Percentiles rank a stretch among this genome's conserved stretches.
Conservation (phyloP, 345 rosid genomes). For the Laguncularia racemosa region DNA sequence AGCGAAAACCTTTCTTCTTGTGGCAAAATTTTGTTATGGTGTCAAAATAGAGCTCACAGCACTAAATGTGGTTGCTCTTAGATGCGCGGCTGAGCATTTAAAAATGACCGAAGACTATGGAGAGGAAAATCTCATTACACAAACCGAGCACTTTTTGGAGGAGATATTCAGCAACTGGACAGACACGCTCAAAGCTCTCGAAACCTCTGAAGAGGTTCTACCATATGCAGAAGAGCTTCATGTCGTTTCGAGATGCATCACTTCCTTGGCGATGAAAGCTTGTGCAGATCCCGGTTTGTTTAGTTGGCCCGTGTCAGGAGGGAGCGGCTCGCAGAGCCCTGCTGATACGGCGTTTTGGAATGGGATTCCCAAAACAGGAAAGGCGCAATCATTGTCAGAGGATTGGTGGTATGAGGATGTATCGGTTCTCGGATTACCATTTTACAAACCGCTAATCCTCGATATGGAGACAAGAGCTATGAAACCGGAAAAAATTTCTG, state of each 20-base stretch:
- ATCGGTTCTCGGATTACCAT: slow-evolving; percentile 42
- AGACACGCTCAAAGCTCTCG: slow-evolving; percentile 67
- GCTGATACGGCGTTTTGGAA: slow-evolving; percentile 54
- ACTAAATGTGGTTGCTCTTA: slow-evolving; percentile 52
- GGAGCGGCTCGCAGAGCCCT: slow-evolving; percentile 16
- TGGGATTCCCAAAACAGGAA: slow-evolving; percentile 45
- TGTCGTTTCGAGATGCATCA: slow-evolving; percentile 70
- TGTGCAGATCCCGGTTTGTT: slow-evolving; percentile 61
- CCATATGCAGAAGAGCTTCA: slow-evolving; percentile 68
- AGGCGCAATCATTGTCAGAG: slow-evolving; percentile 26
- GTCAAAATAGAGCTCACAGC: slow-evolving; percentile 65
- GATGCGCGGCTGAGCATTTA: slow-evolving; percentile 85
- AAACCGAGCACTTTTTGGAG: slow-evolving; percentile 57
- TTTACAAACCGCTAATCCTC: slow-evolving; percentile 57
- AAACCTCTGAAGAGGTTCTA: slow-evolving; percentile 59
- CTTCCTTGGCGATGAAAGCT: slow-evolving; percentile 75
- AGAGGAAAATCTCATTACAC: slow-evolving; percentile 62
- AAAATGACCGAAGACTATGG: slow-evolving; percentile 71
- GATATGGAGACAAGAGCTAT: slow-evolving; percentile 52
- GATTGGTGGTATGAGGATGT: slow-evolving; percentile 95
- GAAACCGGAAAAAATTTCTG: slow-evolving; percentile 49
- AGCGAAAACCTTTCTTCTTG: slow-evolving; percentile 58
- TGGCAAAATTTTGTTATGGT: slow-evolving; percentile 81
- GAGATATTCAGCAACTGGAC: slow-evolving; percentile 62
- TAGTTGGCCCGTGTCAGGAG: slow-evolving; percentile 67